Conservation (phyloP, 1,284 basidiomycete species). For the Microbotryum violaceum region DNA sequence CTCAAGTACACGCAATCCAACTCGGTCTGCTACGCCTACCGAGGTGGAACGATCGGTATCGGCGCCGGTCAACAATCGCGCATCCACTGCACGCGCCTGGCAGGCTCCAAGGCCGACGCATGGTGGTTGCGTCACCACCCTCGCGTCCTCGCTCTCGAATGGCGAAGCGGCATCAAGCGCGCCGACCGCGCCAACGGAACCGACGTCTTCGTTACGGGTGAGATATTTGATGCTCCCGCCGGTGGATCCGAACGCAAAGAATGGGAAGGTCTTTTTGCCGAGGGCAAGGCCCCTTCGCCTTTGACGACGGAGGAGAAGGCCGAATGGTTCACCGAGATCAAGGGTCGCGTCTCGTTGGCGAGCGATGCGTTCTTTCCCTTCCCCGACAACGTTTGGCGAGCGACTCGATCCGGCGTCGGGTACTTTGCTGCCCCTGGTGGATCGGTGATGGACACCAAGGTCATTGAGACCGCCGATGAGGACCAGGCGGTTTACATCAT, state of each 20-base stretch:
- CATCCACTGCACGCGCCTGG: conserved; percentile 97
- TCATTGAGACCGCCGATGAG: conserved; percentile 89
- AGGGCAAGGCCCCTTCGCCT: conserved; percentile 52
- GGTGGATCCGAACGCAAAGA: conserved; percentile 65
- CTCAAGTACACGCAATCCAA: conserved; percentile 99
- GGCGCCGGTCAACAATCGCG: conserved; percentile 98
- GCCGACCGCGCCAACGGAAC: conserved; percentile 98
- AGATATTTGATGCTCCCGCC: conserved; percentile 64
- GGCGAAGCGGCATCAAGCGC: conserved; percentile 95
- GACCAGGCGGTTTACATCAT: conserved; percentile 80
- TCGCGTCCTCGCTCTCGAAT: conserved; percentile 79
- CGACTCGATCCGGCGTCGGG: conserved; percentile 78
- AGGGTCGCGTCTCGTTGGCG: conserved; percentile 74
- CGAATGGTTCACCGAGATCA: conserved; percentile 62
- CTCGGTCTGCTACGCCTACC: conserved; percentile 91
- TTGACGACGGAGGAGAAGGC: conserved; percentile 66
- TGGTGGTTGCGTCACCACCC: conserved; percentile 99
- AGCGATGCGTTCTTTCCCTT: conserved; percentile 99
- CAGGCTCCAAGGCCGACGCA: conserved; percentile 94
- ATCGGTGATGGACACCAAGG: conserved; percentile 93
- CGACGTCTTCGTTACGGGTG: conserved; percentile 89
- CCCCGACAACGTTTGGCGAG: conserved; percentile 94
- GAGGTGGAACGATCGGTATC: conserved; percentile 87
- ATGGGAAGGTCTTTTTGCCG: conserved; percentile 86
- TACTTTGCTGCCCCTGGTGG: conserved; percentile 93